phyloP scores from a whole-genome alignment of 2,329 filamentous ascomycete species.

The Calycina herbarum region DNA sequence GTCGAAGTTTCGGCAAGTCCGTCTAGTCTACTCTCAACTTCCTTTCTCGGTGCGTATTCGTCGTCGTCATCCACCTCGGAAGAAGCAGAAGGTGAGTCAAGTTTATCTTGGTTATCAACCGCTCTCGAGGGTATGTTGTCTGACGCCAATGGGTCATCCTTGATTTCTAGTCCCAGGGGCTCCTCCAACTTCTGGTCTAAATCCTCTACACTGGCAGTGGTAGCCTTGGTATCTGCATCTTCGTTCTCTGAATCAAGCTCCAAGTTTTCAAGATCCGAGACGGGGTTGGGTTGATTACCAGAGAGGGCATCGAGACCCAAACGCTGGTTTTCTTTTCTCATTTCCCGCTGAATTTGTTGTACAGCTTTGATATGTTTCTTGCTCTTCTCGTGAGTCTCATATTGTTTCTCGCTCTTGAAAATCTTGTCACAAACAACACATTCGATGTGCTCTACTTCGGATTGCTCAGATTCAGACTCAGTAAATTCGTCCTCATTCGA shows the following conservation, averaged over 20 bases:
- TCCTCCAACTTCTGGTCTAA: background rate
- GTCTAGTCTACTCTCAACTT: slow-evolving; percentile 31
- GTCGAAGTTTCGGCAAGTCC: slow-evolving; percentile 21
- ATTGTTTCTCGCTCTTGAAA: slow-evolving; percentile 92
- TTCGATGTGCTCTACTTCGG: slow-evolving; percentile 60
- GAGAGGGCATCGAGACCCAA: slow-evolving; percentile 47
- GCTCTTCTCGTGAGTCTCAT: slow-evolving; percentile 88
- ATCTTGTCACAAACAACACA: slow-evolving; percentile 77
- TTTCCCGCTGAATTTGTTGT: slow-evolving; percentile 75
- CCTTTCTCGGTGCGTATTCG: slow-evolving; percentile 37
- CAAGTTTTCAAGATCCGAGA: slow-evolving; percentile 29
- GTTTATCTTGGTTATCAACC: background rate
- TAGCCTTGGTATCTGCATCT: background rate
- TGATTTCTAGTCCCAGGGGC: background rate
- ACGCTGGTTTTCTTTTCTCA: slow-evolving; percentile 75
- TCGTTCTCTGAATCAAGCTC: slow-evolving; percentile 14
- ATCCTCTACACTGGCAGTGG: background rate
- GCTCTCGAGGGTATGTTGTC: background rate
- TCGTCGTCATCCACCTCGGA: slow-evolving; percentile 26
- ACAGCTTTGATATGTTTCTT: slow-evolving; percentile 93
- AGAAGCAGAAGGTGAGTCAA: slow-evolving; percentile 18
- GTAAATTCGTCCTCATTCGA: slow-evolving; percentile 57
- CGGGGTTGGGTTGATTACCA: slow-evolving; percentile 15
- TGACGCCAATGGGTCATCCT: background rate
- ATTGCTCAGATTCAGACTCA: slow-evolving; percentile 49